phyloP scores from a whole-genome alignment of 1,139 yeast species.

The Suhomyces bolitotheri region DNA sequence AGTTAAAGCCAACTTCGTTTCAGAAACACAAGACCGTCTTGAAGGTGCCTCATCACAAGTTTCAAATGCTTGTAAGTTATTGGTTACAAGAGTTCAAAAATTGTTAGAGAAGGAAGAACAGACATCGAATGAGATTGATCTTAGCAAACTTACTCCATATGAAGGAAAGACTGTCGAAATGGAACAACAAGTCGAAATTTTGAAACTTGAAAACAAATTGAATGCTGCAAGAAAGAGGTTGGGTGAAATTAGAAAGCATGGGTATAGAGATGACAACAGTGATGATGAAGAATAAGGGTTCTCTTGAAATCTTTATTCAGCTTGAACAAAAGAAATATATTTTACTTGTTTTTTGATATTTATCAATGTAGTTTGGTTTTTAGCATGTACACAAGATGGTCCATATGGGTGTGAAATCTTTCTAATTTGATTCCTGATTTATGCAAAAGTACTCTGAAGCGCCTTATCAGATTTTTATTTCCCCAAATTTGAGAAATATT shows the following conservation, averaged over 20 bases:
- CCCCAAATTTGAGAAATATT: no score
- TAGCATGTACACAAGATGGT: no score
- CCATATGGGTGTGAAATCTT: no score
- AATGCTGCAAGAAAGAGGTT: conserved; percentile 73
- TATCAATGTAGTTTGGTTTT: no score
- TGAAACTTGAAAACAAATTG: conserved; percentile 76
- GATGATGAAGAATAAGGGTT: conserved; percentile 50
- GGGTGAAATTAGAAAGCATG: conserved; percentile 81
- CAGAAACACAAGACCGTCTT: conserved; percentile 73
- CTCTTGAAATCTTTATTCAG: no score
- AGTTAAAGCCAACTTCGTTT: conserved; percentile 77
- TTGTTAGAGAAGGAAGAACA: conserved; percentile 45
- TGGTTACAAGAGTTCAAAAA: conserved; percentile 72
- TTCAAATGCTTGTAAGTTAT: conserved; percentile 68
- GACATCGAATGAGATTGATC: conserved; percentile 53
- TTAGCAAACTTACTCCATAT: conserved; percentile 67
- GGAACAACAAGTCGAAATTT: conserved; percentile 92
- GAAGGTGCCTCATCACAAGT: conserved; percentile 73
- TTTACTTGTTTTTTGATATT: no score
- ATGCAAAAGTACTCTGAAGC: no score
- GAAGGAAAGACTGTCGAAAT: conserved; percentile 86
- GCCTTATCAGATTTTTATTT: no score
- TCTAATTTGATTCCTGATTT: no score
- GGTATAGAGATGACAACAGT: conserved; percentile 60
- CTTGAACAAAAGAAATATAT: no score